These are phyloP conservation scores for Arthrobotrys musiformis DNA, from an alignment of 2,329 filamentous ascomycete species.

Conservation along the genomic window DNA sequence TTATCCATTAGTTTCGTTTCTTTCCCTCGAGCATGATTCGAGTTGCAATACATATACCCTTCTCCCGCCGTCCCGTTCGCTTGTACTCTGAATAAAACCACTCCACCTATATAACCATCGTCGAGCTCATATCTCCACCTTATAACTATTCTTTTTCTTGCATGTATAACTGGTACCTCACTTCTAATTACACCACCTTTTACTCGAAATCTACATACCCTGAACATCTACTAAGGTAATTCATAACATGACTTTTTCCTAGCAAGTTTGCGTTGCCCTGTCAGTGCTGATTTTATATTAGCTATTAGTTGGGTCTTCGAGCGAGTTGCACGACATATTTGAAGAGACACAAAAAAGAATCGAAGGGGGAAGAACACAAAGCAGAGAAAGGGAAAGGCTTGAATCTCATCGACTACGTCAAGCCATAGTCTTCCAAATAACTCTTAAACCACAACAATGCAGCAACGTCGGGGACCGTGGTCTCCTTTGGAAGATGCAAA, in stretches of 20 bases:
- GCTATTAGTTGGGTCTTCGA: not conserved
- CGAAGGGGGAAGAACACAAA: not conserved
- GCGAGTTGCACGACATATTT: constrained; percentile 33
- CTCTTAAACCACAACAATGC: constrained; percentile 29
- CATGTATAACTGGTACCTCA: constrained; percentile 1
- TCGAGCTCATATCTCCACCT: constrained; percentile 47
- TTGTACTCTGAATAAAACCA: constrained; percentile 50
- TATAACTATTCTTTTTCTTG: constrained; percentile 36
- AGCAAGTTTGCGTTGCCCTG: constrained; percentile 5
- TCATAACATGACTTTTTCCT: not conserved
- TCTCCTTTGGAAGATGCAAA: constrained; percentile 78
- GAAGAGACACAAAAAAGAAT: constrained; percentile 13
- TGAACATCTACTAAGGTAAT: constrained; percentile 39
- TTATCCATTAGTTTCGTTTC: constrained; percentile 52
- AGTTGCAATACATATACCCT: constrained; percentile 49
- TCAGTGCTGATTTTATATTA: constrained; percentile 44
- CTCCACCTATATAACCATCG: constrained; percentile 54
- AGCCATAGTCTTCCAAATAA: constrained; percentile 4
- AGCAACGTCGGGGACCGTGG: constrained; percentile 82
- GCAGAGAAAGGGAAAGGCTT: not conserved
- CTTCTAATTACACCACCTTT: not conserved
- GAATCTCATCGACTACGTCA: not conserved
- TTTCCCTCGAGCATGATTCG: constrained; percentile 31
- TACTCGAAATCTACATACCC: not conserved
- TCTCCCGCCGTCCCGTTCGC: constrained; percentile 43